Percentiles rank a stretch among this genome's conserved stretches.
Evolutionary conservation across 108 stramenopile genomes (phyloP).

Genomic region (Fragilaria crotonensis): DNA sequence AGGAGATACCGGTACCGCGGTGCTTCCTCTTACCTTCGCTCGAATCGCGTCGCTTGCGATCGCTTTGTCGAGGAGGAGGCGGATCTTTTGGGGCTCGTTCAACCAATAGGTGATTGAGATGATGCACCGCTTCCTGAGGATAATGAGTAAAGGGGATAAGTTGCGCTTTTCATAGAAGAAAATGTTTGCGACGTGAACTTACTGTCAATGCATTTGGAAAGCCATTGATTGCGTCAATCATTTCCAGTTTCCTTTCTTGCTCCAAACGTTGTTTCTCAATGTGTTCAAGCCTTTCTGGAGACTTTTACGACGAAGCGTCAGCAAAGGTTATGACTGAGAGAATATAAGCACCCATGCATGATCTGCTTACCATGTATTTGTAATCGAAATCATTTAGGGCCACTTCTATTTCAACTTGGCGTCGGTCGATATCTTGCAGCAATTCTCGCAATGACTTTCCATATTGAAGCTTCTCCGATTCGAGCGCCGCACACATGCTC

Average conservation of each 20-base stretch:
- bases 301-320: neutral
- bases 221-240: slow-evolving; percentile 31
- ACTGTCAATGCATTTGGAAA: slow-evolving; percentile 32
- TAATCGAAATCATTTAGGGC: neutral
- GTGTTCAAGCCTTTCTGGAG: slow-evolving; percentile 1
- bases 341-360: neutral
- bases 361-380: neutral
- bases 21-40: neutral
- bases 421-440: slow-evolving; percentile 26
- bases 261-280: slow-evolving; percentile 3
- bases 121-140: slow-evolving; percentile 3
- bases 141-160: neutral
- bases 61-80: slow-evolving; percentile 29
- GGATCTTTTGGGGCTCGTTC: slow-evolving; percentile 28
- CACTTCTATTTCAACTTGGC: slow-evolving; percentile 6
- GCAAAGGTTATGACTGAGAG: neutral
- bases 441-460: slow-evolving; percentile 22
- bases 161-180: neutral
- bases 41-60: neutral
- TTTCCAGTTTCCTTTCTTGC: slow-evolving; percentile 20
- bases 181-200: neutral
- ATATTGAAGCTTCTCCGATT: slow-evolving; percentile 12
- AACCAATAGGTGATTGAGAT: slow-evolving; percentile 15
- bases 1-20: neutral
- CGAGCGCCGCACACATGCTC: slow-evolving; percentile 1